phyloP scores from a whole-genome alignment of 177 flowering plant species.

The Vitis hybrid region DNA sequence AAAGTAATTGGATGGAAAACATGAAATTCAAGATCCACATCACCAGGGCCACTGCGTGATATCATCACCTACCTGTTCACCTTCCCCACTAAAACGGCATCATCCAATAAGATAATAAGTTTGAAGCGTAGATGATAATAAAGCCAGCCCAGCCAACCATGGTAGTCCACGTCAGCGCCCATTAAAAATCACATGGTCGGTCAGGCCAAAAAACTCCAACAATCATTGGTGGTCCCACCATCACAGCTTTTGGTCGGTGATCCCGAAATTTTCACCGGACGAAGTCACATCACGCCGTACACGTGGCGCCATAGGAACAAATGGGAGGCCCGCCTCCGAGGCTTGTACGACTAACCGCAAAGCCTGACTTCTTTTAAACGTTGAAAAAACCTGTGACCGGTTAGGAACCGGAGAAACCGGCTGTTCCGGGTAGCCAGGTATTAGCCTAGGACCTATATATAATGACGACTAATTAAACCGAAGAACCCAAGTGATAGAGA shows the following conservation, averaged over 20 bases:
- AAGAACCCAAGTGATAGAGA: not conserved
- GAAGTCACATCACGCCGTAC: conserved; percentile 20
- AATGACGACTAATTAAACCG: not conserved
- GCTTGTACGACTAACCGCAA: conserved; percentile 13
- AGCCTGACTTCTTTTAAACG: not conserved
- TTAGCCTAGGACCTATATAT: conserved; percentile 14
- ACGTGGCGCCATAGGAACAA: conserved; percentile 20
- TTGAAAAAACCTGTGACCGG: conserved; percentile 11
- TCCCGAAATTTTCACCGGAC: not conserved
- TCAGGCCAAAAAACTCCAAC: not conserved
- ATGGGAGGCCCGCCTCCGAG: conserved; percentile 24
- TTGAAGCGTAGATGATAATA: conserved; percentile 5
- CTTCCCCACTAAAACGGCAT: not conserved
- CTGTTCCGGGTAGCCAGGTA: conserved; percentile 13
- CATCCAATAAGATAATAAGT: not conserved
- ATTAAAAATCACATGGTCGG: conserved; percentile 31
- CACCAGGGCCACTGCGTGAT: not conserved
- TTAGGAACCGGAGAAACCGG: conserved; percentile 25
- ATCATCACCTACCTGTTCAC: not conserved
- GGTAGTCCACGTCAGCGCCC: not conserved
- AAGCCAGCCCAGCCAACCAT: conserved; percentile 9
- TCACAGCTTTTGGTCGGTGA: conserved; percentile 15
- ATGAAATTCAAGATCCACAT: too few relatives aligned
- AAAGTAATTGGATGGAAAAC: not conserved
- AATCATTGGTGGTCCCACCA: conserved; percentile 24